Percentiles rank a stretch among this genome's conserved stretches.
Conservation (phyloP, 2,329 filamentous ascomycete genomes). For the Botrytis pseudocinerea region DNA sequence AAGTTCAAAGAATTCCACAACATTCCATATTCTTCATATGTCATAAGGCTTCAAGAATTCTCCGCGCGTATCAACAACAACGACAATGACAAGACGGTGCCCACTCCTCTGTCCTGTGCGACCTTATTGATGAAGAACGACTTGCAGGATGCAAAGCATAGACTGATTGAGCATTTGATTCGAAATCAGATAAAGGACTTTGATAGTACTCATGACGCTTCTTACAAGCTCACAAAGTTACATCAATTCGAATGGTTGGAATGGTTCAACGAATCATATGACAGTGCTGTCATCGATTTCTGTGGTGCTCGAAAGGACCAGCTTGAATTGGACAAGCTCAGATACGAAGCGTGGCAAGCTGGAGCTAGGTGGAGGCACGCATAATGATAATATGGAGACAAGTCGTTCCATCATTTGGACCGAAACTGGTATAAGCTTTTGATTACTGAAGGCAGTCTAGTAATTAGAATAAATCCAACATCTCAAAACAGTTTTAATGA, state of each 20-base stretch:
- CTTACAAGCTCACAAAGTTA: neutral
- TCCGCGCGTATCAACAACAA: neutral
- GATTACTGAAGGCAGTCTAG: neutral
- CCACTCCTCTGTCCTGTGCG: neutral
- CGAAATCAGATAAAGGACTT: neutral
- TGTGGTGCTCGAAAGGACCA: neutral
- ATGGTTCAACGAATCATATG: neutral
- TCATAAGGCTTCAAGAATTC: neutral
- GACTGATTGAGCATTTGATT: neutral
- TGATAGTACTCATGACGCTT: neutral
- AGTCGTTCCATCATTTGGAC: neutral
- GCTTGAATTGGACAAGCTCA: neutral
- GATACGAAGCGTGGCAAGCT: neutral
- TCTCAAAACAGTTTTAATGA: neutral
- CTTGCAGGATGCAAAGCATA: constrained; percentile 7
- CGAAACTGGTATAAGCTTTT: neutral
- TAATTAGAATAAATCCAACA: neutral
- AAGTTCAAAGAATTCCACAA: neutral
- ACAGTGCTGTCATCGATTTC: constrained; percentile 10
- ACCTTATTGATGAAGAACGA: neutral
- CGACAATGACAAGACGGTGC: neutral
- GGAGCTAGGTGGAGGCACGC: constrained; percentile 13
- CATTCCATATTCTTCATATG: constrained; percentile 6
- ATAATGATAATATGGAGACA: neutral
- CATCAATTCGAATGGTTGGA: neutral